phyloP scores from a whole-genome alignment of 495 filamentous ascomycete genomes.

The Penicillium daleae region DNA sequence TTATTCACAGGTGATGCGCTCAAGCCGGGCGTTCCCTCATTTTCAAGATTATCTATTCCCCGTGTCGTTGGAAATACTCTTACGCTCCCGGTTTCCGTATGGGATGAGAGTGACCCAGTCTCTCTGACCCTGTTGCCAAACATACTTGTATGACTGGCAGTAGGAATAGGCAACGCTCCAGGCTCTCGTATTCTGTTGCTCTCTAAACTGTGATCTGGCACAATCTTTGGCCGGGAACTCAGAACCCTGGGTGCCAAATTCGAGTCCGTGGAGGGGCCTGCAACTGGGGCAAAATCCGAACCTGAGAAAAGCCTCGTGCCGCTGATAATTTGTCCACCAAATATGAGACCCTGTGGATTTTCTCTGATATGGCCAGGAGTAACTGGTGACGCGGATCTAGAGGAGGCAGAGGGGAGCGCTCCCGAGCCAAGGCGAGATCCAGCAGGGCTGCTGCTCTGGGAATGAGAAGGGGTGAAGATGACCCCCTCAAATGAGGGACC shows the following conservation, averaged over 20 bases:
- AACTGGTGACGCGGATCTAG: not conserved
- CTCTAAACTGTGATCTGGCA: not conserved
- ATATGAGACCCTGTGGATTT: not conserved
- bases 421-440: not conserved
- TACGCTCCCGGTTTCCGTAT: not conserved
- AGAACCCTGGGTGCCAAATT: not conserved
- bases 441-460: not conserved
- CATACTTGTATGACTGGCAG: not conserved
- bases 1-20: not conserved
- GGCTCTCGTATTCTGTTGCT: not conserved
- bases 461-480: not conserved
- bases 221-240: not conserved
- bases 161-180: not conserved
- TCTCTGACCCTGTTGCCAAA: not conserved
- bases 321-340: not conserved
- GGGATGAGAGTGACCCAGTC: not conserved
- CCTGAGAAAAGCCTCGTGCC: not conserved
- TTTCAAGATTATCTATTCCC: not conserved
- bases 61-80: not conserved
- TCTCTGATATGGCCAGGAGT: not conserved
- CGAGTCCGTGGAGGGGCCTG: not conserved
- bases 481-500: not conserved
- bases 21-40: not conserved
- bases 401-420: not conserved
- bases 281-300: not conserved